Evolutionary conservation across 2,329 filamentous ascomycete species (phyloP).

Genomic region (Plenodomus lindquistii): DNA sequence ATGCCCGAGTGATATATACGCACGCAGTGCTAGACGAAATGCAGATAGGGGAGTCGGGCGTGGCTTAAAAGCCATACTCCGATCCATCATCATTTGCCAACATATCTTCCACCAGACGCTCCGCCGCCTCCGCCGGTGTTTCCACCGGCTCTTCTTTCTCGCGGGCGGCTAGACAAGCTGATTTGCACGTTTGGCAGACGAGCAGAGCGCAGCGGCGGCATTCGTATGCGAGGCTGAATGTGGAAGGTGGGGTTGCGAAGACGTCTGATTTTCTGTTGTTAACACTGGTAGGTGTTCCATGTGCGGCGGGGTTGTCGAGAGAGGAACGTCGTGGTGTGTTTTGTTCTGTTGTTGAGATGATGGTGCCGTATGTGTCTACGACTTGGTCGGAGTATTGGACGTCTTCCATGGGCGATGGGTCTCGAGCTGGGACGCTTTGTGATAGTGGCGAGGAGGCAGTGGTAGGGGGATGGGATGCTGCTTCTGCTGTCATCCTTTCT

Average conservation of each 20-base stretch:
- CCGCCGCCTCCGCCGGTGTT: neutral
- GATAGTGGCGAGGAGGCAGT: constrained; percentile 5
- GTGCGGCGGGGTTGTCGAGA: neutral
- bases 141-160: too few relatives aligned
- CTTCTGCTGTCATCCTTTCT: constrained; percentile 9
- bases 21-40: too few relatives aligned
- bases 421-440: constrained; percentile 7
- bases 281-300: too few relatives aligned
- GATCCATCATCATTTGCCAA: too few relatives aligned
- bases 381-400: constrained; percentile 6
- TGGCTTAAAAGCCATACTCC: too few relatives aligned
- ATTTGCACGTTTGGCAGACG: constrained; percentile 19
- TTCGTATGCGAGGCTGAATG: constrained; percentile 24
- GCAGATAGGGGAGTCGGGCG: too few relatives aligned
- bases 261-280: neutral
- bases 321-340: constrained; percentile 10
- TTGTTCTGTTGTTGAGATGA: constrained; percentile 9
- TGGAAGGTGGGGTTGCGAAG: neutral
- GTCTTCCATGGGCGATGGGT: constrained; percentile 12
- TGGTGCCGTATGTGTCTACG: constrained; percentile 26
- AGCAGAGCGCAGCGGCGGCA: constrained; percentile 17
- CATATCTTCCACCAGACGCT: too few relatives aligned
- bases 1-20: too few relatives aligned
- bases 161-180: neutral
- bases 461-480: constrained; percentile 10